phyloP scores from a whole-genome alignment of 345 rosid species.

The Sonneratia caseolaris region DNA sequence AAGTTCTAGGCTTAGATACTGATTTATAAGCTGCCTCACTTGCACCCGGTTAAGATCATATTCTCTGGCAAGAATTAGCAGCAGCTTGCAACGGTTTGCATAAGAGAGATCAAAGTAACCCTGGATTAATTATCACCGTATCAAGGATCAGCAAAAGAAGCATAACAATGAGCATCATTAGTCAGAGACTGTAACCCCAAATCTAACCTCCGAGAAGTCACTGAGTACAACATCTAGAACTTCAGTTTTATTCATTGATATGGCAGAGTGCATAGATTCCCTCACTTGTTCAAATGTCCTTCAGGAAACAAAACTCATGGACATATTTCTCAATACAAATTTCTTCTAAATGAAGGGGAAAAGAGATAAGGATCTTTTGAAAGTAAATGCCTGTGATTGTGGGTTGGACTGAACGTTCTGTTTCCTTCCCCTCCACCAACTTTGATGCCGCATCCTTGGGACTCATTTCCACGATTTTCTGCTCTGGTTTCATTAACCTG shows the following conservation, averaged over 20 bases:
- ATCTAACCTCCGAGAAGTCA: slow-evolving; percentile 65
- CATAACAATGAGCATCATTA: neutral
- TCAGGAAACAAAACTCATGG: neutral
- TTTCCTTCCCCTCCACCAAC: slow-evolving; percentile 13
- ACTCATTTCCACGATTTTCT: slow-evolving; percentile 23
- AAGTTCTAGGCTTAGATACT: slow-evolving; percentile 67
- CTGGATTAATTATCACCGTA: slow-evolving; percentile 21
- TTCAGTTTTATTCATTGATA: slow-evolving; percentile 64
- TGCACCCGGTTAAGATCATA: slow-evolving; percentile 66
- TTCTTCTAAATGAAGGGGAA: neutral
- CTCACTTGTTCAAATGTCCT: slow-evolving; percentile 62
- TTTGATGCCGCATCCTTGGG: slow-evolving; percentile 9
- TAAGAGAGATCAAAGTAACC: slow-evolving; percentile 59
- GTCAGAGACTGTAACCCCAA: neutral
- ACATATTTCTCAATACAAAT: neutral
- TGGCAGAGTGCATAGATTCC: slow-evolving; percentile 69
- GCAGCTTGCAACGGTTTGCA: slow-evolving; percentile 46
- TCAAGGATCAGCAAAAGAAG: neutral
- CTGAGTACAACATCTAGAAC: slow-evolving; percentile 55
- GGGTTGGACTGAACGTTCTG: slow-evolving; percentile 11
- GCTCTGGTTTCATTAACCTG: slow-evolving; percentile 21
- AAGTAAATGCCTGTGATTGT: slow-evolving; percentile 19
- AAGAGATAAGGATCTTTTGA: neutral
- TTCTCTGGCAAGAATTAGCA: slow-evolving; percentile 61
- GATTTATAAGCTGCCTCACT: slow-evolving; percentile 66